Evolutionary conservation across 176 grass and related monocot species (phyloP), one percentile per base, ranked within the genome.

Genomic region (Pontederia paniculata): DNA sequence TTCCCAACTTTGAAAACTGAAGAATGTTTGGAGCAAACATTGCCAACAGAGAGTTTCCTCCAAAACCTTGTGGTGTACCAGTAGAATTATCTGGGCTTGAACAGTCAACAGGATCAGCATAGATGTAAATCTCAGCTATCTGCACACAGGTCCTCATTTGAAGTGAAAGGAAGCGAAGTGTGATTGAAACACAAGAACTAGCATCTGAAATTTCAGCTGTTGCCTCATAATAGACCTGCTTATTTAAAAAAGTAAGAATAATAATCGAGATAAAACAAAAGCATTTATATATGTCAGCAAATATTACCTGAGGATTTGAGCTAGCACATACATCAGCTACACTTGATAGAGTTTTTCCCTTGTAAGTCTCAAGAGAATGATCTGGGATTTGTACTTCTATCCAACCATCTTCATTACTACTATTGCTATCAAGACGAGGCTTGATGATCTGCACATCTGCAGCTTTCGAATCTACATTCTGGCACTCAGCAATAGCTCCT

Each of bases 161-260:
- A 72, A 98, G 83, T 66, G 87, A 98, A 25, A 98, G 80, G 54
- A 98, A 77, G 14, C 78, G 77, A 53, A 91, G 57, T 55, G 87
- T 91, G 44, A 98, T 50, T 57, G 87, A 84, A 28, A 71, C 53
- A 68, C 78, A 91, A 62, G 94, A 80, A 60, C 71, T 78, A 20
- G 68, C 75, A 75, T 98, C 87, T 73, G 94, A 88, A 78, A 98
- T 85, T 62, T 91, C 78, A 57, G 94, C 94, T 63, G 83, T 98
- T 75, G 87, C 94, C 86, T 91, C 94, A 48, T 88, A 91, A 69
- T 88, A 78, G 21, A 66, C 74, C 94, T 98, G 70, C 48, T 69
- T 70, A 56, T 57, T n/a, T 50, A 17, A 66, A 14, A 72, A 19
- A 20, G 73, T 44, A 62, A 65, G 13, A 70, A 17, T 7, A 63